Evolutionary conservation across 805 yeast genomes (phyloP), one percentile per base, ranked within the genome.

Genomic region (Ogataea saltuana): DNA sequence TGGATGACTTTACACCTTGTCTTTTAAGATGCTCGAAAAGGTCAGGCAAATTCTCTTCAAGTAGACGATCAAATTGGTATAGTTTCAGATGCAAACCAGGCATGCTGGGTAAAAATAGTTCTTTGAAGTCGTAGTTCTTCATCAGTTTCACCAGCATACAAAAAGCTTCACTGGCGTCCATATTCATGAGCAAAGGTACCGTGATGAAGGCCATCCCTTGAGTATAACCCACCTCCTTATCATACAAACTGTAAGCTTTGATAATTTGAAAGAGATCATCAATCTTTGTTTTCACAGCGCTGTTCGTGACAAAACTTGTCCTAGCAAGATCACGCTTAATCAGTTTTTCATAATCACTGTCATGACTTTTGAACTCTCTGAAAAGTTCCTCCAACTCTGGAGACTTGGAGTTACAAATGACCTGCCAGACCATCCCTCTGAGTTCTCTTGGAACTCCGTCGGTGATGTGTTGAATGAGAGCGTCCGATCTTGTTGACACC

Each of bases 181-280:
- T 77, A 54, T 87, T 87, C 69, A 90, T 72, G 33, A 89, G 69
- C 36, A 93, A 65, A 2, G 99, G 97, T 5, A 88, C 88, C 0
- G 87, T 78, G 33, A 93, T 79, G 58, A 93, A 93, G 1, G 95
- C 95, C 97, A 93, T 89, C 6, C 99, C 98, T 65, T 93, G 99
- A 2, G 97, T 93, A 59, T 93, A 93, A 0, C 99, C 99, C 39
- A 93, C 97, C 39, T 90, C 97, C 1, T 85, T 81, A 62, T 93
- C 98, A 61, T 78, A 84, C 36, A 88, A 67, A 17, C 93, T 80
- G 67, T 91, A 93, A 0, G 89, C 90, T 58, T 85, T 86, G 49
- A 93, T 76, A 21, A 93, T 82, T 44, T 81, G 80, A 58, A 72
- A 85, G 26, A 93, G 68, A 38, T 87, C 81, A 25, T 77, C 82